Conservation (phyloP, 2,329 filamentous ascomycete species). For the Calonectria hawksworthii region DNA sequence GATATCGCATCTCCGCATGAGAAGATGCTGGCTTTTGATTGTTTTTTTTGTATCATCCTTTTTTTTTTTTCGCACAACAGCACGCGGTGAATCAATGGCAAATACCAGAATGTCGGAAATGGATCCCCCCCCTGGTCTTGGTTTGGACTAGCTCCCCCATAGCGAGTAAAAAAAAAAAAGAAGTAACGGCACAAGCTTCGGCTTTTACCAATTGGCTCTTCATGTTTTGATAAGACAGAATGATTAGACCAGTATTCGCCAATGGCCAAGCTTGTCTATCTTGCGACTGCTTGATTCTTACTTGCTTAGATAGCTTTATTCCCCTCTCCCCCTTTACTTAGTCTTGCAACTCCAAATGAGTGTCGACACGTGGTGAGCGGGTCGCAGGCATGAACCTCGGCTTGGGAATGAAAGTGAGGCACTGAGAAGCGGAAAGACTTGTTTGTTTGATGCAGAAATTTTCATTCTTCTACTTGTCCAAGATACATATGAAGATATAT, state of each 20-base stretch:
- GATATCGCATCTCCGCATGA: background rate
- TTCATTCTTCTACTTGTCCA: slow-evolving; percentile 9
- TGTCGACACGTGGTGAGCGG: background rate
- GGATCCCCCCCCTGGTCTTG: background rate
- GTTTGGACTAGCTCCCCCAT: background rate
- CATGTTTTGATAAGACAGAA: background rate
- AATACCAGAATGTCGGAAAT: background rate
- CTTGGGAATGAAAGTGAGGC: background rate
- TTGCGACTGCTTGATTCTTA: background rate
- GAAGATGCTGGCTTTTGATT: background rate
- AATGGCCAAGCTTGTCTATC: background rate
- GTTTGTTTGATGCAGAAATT: background rate
- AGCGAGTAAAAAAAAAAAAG: background rate
- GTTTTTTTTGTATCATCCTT: background rate
- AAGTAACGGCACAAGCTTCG: background rate
- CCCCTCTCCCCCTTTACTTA: background rate
- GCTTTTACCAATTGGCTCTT: background rate
- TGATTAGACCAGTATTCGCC: background rate
- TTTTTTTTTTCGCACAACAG: background rate
- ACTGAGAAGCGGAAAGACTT: background rate
- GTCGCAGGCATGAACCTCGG: background rate
- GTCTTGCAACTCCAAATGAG: background rate
- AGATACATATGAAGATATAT: background rate
- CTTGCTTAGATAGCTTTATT: background rate
- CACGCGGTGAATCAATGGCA: background rate